A percentile compares a stretch with the other conserved stretches of the same genome.
Evolutionary conservation across 768 basidiomycete genomes (phyloP).

Genomic region (Sarcomyxa edulis): DNA sequence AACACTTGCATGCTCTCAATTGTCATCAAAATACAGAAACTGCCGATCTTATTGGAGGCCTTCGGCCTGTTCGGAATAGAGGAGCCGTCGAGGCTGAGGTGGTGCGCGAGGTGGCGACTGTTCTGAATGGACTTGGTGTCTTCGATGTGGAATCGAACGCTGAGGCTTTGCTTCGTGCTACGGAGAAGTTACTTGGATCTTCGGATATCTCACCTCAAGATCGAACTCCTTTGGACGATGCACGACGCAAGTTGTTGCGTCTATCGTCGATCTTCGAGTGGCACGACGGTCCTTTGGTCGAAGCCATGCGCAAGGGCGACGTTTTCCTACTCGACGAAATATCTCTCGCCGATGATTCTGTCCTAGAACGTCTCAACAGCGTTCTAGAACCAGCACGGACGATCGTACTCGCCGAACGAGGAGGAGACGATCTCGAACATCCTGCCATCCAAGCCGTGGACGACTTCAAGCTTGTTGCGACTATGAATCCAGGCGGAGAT

Average conservation of each 20-base stretch:
- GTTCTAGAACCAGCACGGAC: constrained; percentile 90
- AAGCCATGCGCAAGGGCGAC: constrained; percentile 83
- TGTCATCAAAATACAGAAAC: constrained; percentile 99
- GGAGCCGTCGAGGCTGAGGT: constrained; percentile 46
- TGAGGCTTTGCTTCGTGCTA: constrained; percentile 19
- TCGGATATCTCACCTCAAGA: constrained; percentile 21
- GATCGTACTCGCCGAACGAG: constrained; percentile 89
- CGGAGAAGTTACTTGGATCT: constrained; percentile 24
- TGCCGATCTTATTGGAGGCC: constrained; percentile 90
- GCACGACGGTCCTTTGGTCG: constrained; percentile 94
- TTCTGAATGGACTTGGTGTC: constrained; percentile 39
- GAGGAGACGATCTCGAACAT: constrained; percentile 67
- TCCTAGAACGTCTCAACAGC: constrained; percentile 94
- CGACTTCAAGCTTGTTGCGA: constrained; percentile 86
- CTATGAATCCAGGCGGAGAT: constrained; percentile 99
- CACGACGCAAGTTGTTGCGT: constrained; percentile 39
- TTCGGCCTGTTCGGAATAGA: constrained; percentile 84
- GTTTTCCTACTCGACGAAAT: constrained; percentile 94
- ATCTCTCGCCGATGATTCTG: constrained; percentile 96
- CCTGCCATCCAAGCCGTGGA: constrained; percentile 59
- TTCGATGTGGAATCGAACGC: constrained; percentile 12
- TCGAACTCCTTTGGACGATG: constrained; percentile 28
- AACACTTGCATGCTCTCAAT: constrained; percentile 69
- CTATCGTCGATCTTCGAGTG: constrained; percentile 89
- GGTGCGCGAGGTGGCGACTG: constrained; percentile 31